phyloP scores from a whole-genome alignment of 106 monocot genomes.

The Acanthochlamys bracteata region DNA sequence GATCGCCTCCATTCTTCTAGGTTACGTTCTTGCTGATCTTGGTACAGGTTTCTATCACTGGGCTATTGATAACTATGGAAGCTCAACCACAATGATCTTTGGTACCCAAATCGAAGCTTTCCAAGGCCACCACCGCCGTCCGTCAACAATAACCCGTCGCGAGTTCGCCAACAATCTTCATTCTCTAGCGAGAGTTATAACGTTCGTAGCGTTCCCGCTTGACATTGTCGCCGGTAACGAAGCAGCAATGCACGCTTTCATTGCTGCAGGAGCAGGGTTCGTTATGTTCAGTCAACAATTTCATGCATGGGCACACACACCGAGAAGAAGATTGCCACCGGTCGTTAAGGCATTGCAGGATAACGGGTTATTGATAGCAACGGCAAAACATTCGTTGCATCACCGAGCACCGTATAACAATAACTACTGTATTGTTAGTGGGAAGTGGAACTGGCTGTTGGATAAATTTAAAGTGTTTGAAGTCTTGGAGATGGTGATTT shows the following conservation, averaged over 20 bases:
- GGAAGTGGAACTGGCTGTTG: constrained; percentile 60
- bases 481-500: constrained; percentile 69
- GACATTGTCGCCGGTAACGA: constrained; percentile 15
- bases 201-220: constrained; percentile 29
- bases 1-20: constrained; percentile 16
- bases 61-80: constrained; percentile 82
- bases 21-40: constrained; percentile 63
- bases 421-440: constrained; percentile 93
- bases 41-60: constrained; percentile 73
- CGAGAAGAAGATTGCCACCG: constrained; percentile 42
- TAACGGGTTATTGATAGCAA: constrained; percentile 57
- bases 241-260: constrained; percentile 48
- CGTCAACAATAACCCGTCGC: constrained; percentile 57
- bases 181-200: constrained; percentile 38
- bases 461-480: constrained; percentile 55
- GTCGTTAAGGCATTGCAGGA: constrained; percentile 61
- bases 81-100: constrained; percentile 48
- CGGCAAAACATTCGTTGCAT: constrained; percentile 49
- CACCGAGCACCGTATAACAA: constrained; percentile 60
- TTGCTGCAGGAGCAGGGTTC: constrained; percentile 37
- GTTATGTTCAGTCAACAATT: constrained; percentile 85
- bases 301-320: constrained; percentile 76
- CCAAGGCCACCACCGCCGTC: constrained; percentile 79
- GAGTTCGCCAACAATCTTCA: constrained; percentile 69
- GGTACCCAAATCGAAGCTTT: constrained; percentile 74